Base-by-base conservation (phyloP, 2,329 filamentous ascomycete species). In the Botryosphaeria dothidea region DNA sequence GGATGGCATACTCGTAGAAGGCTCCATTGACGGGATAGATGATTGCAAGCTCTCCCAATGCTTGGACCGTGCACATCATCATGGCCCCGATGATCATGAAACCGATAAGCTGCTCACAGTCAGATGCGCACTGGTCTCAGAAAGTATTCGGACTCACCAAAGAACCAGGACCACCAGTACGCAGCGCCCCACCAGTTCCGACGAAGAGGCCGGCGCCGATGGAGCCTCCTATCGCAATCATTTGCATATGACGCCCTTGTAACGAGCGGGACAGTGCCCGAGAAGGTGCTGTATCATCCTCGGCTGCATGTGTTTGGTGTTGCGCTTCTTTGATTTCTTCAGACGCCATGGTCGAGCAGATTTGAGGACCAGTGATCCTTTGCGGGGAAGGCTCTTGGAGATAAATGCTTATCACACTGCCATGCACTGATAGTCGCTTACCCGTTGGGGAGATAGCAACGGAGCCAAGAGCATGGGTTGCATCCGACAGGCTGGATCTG, bases 181-280 rank as follows among this genome's bases (percentile, higher is more conserved):
- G 71, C n/a, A 87, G 76, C 52, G 85, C 85, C 69, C 77, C 72
- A 69, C 85, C 85, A 38, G 85, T 86, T 70, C 85, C 85, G 71
- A 87, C 85, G 74, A 87, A 88, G 79, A 88, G 86, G 78, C 85
- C 85, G 73, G 85, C 85, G 74, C 85, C 85, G 64, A 88, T 88
- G 34, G 85, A 86, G 66, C 85, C 85, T 71, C 85, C 85, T 66
- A 78, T 77, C 3, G 76, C 76, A 34, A 78, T 75, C 61, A 78
- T 76, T 56, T 78, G 75, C 58, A 78, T 67, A 66, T 78, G 76
- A 19, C 75, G 70, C 58, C 70, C 72, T n/a, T 73, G 84, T 80
- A 88, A 84, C 70, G 45, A 48, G 5, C 45, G 23, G 15, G 45
- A 48, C 13, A 48, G 19, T 25, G 45, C 45, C 5, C 19, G 21